phyloP scores from a whole-genome alignment of 2,329 filamentous ascomycete genomes.

The Nemania sp. region DNA sequence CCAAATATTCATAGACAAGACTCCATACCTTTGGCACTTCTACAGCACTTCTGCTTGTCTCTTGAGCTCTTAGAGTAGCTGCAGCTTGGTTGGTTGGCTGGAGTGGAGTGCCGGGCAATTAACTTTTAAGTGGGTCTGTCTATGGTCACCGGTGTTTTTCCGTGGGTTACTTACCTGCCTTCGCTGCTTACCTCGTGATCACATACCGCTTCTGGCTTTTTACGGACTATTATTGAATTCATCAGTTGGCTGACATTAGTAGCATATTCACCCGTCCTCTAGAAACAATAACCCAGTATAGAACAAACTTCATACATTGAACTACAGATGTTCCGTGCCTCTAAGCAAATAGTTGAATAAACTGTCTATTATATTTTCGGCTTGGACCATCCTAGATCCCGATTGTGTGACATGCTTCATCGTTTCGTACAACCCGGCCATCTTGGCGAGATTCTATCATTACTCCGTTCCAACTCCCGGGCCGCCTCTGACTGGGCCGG shows the following conservation, averaged over 20 bases:
- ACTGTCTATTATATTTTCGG: constrained; percentile 44
- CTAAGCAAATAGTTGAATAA: constrained; percentile 23
- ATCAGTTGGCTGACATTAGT: neutral
- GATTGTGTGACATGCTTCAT: constrained; percentile 41
- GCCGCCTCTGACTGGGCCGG: constrained; percentile 29
- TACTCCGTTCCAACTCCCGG: constrained; percentile 38
- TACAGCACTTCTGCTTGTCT: constrained; percentile 8
- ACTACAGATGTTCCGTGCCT: neutral
- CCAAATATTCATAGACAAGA: neutral
- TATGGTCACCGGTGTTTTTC: constrained; percentile 32
- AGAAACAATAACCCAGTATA: too few relatives aligned
- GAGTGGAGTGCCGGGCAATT: neutral
- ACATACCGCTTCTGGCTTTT: neutral
- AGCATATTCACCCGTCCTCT: too few relatives aligned
- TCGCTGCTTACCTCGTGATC: neutral
- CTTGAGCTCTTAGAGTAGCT: neutral
- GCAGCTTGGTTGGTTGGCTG: neutral
- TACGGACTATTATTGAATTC: neutral
- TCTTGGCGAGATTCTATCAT: constrained; percentile 42
- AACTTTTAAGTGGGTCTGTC: constrained; percentile 33
- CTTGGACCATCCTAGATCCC: constrained; percentile 38
- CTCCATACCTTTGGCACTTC: neutral
- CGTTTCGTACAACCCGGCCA: constrained; percentile 46
- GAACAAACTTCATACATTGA: neutral
- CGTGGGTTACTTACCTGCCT: neutral